A percentile compares a stretch with the other conserved stretches of the same genome.
Evolutionary conservation across 139 green algal genomes (phyloP).

Genomic region (Eudorina sp.): DNA sequence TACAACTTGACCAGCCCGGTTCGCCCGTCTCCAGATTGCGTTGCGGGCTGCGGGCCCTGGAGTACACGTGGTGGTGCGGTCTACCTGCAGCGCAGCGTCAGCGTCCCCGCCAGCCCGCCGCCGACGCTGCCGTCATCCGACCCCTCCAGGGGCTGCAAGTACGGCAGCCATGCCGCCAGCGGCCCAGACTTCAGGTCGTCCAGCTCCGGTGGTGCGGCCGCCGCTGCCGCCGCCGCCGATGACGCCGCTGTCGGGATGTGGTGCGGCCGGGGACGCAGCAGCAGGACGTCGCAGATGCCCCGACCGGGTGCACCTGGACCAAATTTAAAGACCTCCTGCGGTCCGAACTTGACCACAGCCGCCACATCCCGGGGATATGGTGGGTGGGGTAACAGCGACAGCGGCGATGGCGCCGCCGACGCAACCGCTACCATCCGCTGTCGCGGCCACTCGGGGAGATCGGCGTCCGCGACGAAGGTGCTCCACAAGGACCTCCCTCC

Average conservation of each 20-base stretch:
- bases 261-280: not conserved
- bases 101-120: constrained; percentile 9
- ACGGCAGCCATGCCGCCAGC: not conserved
- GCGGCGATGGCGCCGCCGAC: not conserved
- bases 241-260: not conserved
- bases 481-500: too few relatives aligned
- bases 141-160: not conserved
- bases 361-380: not conserved
- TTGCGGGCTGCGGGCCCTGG: too few relatives aligned
- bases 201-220: not conserved
- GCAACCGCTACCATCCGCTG: too few relatives aligned
- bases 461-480: too few relatives aligned
- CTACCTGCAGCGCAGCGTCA: not conserved
- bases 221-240: not conserved
- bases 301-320: not conserved
- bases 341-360: not conserved
- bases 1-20: too few relatives aligned
- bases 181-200: not conserved
- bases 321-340: constrained; percentile 10
- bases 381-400: not conserved
- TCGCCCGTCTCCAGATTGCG: too few relatives aligned
- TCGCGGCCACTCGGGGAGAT: too few relatives aligned
- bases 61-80: too few relatives aligned
- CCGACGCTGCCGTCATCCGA: not conserved
- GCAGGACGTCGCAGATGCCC: not conserved